Evolutionary conservation across 2,329 filamentous ascomycete species (phyloP).

Genomic region (Leptographium procerum): DNA sequence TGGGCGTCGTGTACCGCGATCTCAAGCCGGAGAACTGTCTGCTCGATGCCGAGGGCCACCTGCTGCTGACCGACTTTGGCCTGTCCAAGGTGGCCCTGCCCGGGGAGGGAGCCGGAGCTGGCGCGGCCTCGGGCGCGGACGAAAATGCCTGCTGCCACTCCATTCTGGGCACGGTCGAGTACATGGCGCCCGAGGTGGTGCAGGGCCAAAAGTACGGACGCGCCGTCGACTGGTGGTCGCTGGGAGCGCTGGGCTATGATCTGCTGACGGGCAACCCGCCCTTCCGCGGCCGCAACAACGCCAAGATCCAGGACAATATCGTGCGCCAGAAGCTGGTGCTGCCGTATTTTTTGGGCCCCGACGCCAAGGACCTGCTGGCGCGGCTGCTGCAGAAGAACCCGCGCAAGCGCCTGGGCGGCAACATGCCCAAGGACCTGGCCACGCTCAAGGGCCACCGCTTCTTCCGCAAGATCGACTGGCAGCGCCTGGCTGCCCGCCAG

Average conservation of each 20-base stretch:
- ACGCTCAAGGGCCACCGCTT: constrained; percentile 88
- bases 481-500: constrained; percentile 69
- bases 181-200: constrained; percentile 97
- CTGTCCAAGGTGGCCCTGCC: constrained; percentile 80
- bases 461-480: constrained; percentile 96
- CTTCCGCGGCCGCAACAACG: constrained; percentile 80
- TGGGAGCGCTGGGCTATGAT: constrained; percentile 86
- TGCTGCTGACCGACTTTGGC: constrained; percentile 92
- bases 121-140: constrained; percentile 16
- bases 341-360: constrained; percentile 81
- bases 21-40: constrained; percentile 97
- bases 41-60: constrained; percentile 78
- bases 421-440: constrained; percentile 79
- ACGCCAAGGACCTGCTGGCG: constrained; percentile 88
- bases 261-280: constrained; percentile 86
- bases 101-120: constrained; percentile 33
- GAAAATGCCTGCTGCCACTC: constrained; percentile 68
- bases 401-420: constrained; percentile 73
- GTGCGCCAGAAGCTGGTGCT: constrained; percentile 80
- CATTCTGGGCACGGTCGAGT: constrained; percentile 88
- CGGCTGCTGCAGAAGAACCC: constrained; percentile 88
- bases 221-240: constrained; percentile 97
- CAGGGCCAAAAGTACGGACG: constrained; percentile 82
- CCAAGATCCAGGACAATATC: constrained; percentile 94
- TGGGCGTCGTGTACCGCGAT: constrained; percentile 93